Base-by-base conservation (phyloP, 305 asterid species). In the Solanum hybrid region DNA sequence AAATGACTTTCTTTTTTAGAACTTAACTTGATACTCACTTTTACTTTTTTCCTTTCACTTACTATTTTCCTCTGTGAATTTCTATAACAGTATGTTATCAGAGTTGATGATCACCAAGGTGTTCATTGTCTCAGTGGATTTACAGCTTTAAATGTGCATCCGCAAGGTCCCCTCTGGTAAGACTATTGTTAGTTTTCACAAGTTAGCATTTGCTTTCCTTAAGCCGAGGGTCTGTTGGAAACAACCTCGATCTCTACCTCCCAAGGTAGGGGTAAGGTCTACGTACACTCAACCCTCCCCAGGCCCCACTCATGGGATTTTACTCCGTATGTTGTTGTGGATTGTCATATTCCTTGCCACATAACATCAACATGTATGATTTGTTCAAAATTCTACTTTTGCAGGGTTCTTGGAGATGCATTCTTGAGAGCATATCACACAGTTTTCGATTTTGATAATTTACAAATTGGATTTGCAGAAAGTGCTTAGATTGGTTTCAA, bases 381-480 rank as follows among this genome's bases (percentile, higher is more conserved):
- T 20, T 51, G 14, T 51, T 84, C 40, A 17, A 37, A 9, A 51
- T 20, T 84, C 42, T 85, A 32, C 40, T 56, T n/a, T 27, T 86
- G 79, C 89, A 91, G 93, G 93, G 92, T 91, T 79, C 90, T 91
- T 66, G 93, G 93, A 51, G 86, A 88, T 80, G 75, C 85, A 72
- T 91, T 91, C 87, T n/a, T 90, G 86, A 89, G 91, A 72, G 92
- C 93, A 22, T 90, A 90, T 37, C 93, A 91, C 90, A 88, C 93
- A 7, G 81, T 90, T 40, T 91, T 90, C 14, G 93, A 91, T 85
- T 91, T 91, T 69, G 93, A 90, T n/a, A 90, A 86, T 87, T 36
- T 26, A 24, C 89, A 64, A 90, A 66, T 91, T 14, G 92, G 93
- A 56, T 90, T 91, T 88, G 93, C 92, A 35, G 88, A 90, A 78